Percentiles rank a stretch among this genome's conserved stretches.
Evolutionary conservation across 2,329 filamentous ascomycete species (phyloP).

Genomic region (Sclerotinia subarctica): DNA sequence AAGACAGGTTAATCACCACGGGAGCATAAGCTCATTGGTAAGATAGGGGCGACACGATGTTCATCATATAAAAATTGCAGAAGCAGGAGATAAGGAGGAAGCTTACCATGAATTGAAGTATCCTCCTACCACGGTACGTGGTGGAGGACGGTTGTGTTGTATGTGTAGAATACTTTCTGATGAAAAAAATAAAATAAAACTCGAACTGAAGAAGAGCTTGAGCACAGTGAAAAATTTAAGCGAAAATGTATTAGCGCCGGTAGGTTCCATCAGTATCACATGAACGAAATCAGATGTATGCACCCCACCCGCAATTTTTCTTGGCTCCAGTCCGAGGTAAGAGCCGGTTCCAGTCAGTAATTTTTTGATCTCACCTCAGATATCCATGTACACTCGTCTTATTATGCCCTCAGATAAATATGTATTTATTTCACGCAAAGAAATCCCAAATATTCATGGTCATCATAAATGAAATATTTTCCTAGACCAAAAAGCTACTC

Average conservation of each 20-base stretch:
- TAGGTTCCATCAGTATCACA: constrained; percentile 3
- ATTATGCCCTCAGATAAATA: neutral
- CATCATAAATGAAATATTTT: constrained; percentile 13
- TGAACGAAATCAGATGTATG: constrained; percentile 8
- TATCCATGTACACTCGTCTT: neutral
- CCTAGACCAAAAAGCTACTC: neutral
- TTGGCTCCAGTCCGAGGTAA: neutral
- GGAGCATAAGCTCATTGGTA: constrained; percentile 43
- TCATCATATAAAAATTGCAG: constrained; percentile 47
- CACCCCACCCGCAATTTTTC: neutral
- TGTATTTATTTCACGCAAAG: neutral
- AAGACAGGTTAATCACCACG: constrained; percentile 58
- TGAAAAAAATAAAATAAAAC: neutral
- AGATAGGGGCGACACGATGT: constrained; percentile 58
- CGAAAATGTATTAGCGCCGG: constrained; percentile 14
- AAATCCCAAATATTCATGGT: neutral
- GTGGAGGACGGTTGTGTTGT: constrained; percentile 5
- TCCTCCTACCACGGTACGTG: constrained; percentile 1
- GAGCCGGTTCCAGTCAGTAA: neutral
- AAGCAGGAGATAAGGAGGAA: neutral
- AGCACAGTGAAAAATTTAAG: constrained; percentile 15
- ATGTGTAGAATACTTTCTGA: neutral
- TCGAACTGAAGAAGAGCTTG: constrained; percentile 9
- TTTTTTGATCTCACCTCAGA: neutral
- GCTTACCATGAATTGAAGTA: constrained; percentile 3